These are phyloP conservation scores for Begonia loranthoides DNA, from an alignment of 306 rosid genomes.

Conservation along the genomic window DNA sequence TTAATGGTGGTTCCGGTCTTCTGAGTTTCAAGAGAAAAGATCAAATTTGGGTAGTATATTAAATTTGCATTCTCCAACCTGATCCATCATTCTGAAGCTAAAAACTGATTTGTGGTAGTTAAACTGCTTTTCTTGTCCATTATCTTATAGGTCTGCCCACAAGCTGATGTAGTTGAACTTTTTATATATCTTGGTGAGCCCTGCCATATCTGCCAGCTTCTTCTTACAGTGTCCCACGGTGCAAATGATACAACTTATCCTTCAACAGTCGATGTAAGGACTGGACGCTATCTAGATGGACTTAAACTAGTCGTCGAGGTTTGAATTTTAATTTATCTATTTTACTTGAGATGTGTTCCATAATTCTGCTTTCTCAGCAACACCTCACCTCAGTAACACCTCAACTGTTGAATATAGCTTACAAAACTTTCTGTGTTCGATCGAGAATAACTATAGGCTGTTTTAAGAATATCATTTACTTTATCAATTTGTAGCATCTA, in stretches of 20 bases:
- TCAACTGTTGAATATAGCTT: too few species aligned
- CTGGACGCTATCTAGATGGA: constrained; percentile 72
- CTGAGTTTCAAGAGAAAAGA: constrained; percentile 84
- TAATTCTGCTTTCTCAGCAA: too few species aligned
- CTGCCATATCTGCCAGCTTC: constrained; percentile 97
- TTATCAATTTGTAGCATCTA: too few species aligned
- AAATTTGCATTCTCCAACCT: constrained; percentile 8
- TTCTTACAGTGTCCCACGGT: constrained; percentile 97
- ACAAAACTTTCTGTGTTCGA: too few species aligned
- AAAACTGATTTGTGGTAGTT: constrained; percentile 10
- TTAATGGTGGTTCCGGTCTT: constrained; percentile 71
- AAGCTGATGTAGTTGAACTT: constrained; percentile 82
- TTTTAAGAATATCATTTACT: too few species aligned
- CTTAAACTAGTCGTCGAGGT: constrained; percentile 87
- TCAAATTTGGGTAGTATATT: constrained; percentile 55
- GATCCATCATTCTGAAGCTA: constrained; percentile 6
- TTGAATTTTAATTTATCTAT: constrained; percentile 15
- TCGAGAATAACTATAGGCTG: too few species aligned
- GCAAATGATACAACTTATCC: constrained; percentile 97
- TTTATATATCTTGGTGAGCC: constrained; percentile 94
- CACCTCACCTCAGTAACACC: too few species aligned
- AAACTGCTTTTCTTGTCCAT: background rate
- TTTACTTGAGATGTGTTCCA: too few species aligned
- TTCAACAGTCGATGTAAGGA: constrained; percentile 83
- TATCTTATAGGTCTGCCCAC: constrained; percentile 71